Base-by-base conservation (phyloP, 2,329 filamentous ascomycete species). In the Daldinia sp. region DNA sequence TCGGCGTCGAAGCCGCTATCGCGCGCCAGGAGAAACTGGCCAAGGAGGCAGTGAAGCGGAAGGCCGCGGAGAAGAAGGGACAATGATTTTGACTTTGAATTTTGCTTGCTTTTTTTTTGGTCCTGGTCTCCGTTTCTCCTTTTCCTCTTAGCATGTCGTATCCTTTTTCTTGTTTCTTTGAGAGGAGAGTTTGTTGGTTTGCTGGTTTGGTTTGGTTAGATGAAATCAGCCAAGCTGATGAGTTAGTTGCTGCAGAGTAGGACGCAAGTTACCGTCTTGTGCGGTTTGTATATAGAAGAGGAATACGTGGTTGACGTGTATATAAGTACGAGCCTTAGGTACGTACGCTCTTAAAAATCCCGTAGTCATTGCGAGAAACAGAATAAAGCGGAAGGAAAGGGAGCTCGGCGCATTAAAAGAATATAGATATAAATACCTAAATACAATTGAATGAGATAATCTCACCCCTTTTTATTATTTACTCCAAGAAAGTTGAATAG, bases 1-100 rank as follows among this genome's bases (percentile, higher is more conserved):
- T 99, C 77, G 96, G 94, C 33, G 92, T 94, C 39, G 96, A 99
- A 83, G 95, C 91, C 1, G 84, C 89, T 71, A 93, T 98, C 76
- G 91, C 92, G 63, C 87, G 92, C 72, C 84, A 87, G 72, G 95
- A 97, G 84, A 98, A 98, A 86, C 83, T 89, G 77, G 90, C 88
- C 63, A 97, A 97, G 84, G 89, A 91, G 78, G 84, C 83, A 59
- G 89, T 88, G 33, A 91, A 89, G 79, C 82, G 79, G 20, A 81
- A 79, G 70, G 82, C 82, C 6, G 33, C 33, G 33, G 33, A 35
- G 1, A 63, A 55, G 44, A 77, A 77, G 63, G 65, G 63, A 2
- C 69, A 73, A 55, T 75, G 28, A 71, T 35, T 20, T 6, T 30
- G 30, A 33, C 3, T 10, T 10, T 35, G 6, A 10, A n/a, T n/a